A percentile compares a stretch with the other conserved stretches of the same genome.
phyloP scores from a whole-genome alignment of 352 stramenopile species.

The Pythium guiyangense region DNA sequence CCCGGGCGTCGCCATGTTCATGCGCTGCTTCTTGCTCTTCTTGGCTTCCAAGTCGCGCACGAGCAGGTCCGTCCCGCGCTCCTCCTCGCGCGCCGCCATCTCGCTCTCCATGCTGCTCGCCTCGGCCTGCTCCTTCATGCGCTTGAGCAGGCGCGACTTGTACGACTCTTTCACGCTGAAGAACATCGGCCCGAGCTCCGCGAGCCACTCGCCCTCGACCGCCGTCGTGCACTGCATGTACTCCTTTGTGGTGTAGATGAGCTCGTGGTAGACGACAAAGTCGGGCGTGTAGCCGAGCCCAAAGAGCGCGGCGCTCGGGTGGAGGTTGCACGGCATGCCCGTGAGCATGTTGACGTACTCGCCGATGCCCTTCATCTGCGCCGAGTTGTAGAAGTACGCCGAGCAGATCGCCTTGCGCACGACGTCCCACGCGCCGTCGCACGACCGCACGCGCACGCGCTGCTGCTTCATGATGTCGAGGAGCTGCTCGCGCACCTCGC shows the following conservation, averaged over 20 bases:
- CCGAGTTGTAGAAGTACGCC: slow-evolving; percentile 99
- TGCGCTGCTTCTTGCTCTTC: slow-evolving; percentile 57
- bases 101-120: slow-evolving; percentile 78
- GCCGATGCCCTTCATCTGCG: slow-evolving; percentile 98
- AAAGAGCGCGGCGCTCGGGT: slow-evolving; percentile 97
- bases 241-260: slow-evolving; percentile 98
- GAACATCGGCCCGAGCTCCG: slow-evolving; percentile 99
- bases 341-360: slow-evolving; percentile 99
- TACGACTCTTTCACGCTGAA: slow-evolving; percentile 98
- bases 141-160: slow-evolving; percentile 89
- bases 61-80: slow-evolving; percentile 14
- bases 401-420: slow-evolving; percentile 98
- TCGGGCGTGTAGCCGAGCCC: slow-evolving; percentile 98
- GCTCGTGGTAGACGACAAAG: slow-evolving; percentile 99
- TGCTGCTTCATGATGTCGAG: slow-evolving; percentile 99
- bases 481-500: slow-evolving; percentile 94
- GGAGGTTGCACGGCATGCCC: slow-evolving; percentile 95
- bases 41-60: slow-evolving; percentile 15
- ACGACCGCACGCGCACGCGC: slow-evolving; percentile 87
- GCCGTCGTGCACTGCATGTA: slow-evolving; percentile 98
- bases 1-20: slow-evolving; percentile 56
- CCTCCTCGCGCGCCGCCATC: slow-evolving; percentile 39
- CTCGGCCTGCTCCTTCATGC: slow-evolving; percentile 82
- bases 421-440: slow-evolving; percentile 93
- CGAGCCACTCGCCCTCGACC: slow-evolving; percentile 98